These are phyloP conservation scores for Zasmidium cellare DNA, from an alignment of 2,329 filamentous ascomycete genomes.

Conservation along the genomic window DNA sequence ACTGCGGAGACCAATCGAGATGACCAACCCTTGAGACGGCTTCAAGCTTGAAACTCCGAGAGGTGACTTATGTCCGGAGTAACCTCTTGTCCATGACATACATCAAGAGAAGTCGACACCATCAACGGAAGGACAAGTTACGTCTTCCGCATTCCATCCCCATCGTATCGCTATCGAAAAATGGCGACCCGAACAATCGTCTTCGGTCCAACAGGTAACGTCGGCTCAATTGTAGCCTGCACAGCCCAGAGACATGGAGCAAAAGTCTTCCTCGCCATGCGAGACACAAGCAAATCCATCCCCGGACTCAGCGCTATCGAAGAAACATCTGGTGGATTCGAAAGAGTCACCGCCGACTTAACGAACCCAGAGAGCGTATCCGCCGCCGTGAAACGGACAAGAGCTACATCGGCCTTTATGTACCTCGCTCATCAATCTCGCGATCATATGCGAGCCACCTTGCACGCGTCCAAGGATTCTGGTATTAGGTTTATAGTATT, in stretches of 20 bases:
- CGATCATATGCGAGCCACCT: conserved; percentile 43
- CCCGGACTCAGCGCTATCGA: conserved; percentile 33
- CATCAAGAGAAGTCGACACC: too few species aligned
- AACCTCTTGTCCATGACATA: too few species aligned
- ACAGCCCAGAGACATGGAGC: conserved; percentile 43
- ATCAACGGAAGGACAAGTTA: conserved; percentile 33
- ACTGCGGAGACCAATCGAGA: too few species aligned
- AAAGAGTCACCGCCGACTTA: conserved; percentile 49
- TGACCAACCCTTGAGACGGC: too few species aligned
- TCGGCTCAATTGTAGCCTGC: conserved; percentile 44
- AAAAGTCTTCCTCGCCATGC: conserved; percentile 51
- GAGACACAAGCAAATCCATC: conserved; percentile 47
- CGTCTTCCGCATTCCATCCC: too few species aligned
- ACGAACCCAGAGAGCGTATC: conserved; percentile 41
- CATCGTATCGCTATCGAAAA: too few species aligned
- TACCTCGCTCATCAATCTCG: conserved; percentile 39
- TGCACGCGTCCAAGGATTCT: conserved; percentile 46
- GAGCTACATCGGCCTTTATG: conserved; percentile 51
- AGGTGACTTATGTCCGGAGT: too few species aligned
- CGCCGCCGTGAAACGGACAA: conserved; percentile 42
- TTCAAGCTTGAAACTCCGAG: too few species aligned
- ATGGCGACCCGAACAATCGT: conserved; percentile 37
- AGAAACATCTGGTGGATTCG: conserved; percentile 35
- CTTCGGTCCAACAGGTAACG: conserved; percentile 52
- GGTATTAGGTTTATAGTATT: conserved; percentile 50